These are phyloP conservation scores for Picea engelmannii DNA, from an alignment of 83 land plant genomes.

Conservation along the genomic window DNA sequence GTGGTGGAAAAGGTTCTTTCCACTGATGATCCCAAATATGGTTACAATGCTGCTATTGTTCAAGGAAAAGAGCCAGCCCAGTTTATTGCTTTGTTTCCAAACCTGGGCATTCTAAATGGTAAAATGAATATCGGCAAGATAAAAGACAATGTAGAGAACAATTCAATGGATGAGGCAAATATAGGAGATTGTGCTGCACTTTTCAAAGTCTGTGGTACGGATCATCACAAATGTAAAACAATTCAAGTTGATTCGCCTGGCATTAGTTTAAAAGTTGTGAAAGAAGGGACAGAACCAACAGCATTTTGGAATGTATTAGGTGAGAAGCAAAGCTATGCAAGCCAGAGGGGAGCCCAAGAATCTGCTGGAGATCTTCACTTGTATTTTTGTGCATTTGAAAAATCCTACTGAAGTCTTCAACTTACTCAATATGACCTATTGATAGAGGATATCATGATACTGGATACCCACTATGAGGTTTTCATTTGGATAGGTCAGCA, in stretches of 20 bases:
- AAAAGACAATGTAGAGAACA: constrained; percentile 31
- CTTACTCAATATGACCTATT: too few species aligned
- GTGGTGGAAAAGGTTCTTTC: too few species aligned
- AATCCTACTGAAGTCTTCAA: too few species aligned
- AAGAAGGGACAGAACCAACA: constrained; percentile 87
- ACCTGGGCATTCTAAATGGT: constrained; percentile 48
- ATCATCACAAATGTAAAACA: too few species aligned
- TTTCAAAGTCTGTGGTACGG: too few species aligned
- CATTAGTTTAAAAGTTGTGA: constrained; percentile 57
- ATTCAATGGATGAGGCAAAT: constrained; percentile 44
- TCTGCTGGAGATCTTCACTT: constrained; percentile 76
- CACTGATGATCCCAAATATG: too few species aligned
- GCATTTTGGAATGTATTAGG: constrained; percentile 12
- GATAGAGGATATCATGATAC: too few species aligned
- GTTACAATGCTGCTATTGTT: background rate
- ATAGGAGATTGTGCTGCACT: too few species aligned
- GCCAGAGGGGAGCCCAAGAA: constrained; percentile 58
- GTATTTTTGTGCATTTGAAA: constrained; percentile 13
- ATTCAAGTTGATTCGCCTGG: constrained; percentile 27
- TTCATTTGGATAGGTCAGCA: too few species aligned
- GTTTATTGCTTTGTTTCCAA: constrained; percentile 47
- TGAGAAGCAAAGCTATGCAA: constrained; percentile 11
- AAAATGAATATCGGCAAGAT: constrained; percentile 50
- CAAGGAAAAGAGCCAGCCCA: constrained; percentile 57
- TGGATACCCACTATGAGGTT: too few species aligned